Percentiles rank a stretch among this genome's conserved stretches.
phyloP scores from a whole-genome alignment of 495 filamentous ascomycete species.

The Aspergillus heteromorphus region DNA sequence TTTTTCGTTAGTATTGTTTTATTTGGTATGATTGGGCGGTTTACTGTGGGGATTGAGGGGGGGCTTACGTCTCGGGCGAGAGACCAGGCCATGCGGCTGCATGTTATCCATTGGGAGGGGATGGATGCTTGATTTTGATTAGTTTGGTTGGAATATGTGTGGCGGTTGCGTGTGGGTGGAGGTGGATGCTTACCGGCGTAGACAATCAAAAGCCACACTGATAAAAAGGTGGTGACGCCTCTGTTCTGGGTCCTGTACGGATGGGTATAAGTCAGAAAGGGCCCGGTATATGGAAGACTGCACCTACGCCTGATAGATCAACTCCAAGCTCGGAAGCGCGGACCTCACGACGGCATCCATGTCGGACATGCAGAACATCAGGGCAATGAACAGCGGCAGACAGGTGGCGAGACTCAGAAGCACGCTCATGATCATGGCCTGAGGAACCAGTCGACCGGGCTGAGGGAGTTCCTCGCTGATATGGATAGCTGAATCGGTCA shows the following conservation, averaged over 20 bases:
- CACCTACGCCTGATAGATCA: constrained; percentile 20
- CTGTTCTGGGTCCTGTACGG: constrained; percentile 10
- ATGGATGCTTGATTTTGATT: constrained; percentile 12
- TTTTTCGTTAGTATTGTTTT: background rate
- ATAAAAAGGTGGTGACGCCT: constrained; percentile 19
- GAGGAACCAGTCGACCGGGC: constrained; percentile 27
- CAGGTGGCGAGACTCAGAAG: constrained; percentile 30
- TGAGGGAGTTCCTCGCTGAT: constrained; percentile 27
- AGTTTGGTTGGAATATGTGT: background rate
- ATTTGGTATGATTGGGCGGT: no score
- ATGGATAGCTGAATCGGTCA: constrained; percentile 12
- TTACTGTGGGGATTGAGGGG: no score
- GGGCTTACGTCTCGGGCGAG: constrained; percentile 30
- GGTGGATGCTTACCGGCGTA: constrained; percentile 14
- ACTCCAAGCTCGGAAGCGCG: constrained; percentile 18
- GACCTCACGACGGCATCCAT: constrained; percentile 22
- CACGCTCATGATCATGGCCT: constrained; percentile 31
- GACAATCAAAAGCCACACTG: constrained; percentile 18
- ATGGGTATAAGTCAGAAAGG: no score
- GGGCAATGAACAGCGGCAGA: constrained; percentile 27
- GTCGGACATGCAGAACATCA: constrained; percentile 30
- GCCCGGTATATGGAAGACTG: background rate
- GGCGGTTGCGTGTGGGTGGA: no score
- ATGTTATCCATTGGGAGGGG: constrained; percentile 13
- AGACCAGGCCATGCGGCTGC: constrained; percentile 34